Evolutionary conservation across 345 rosid species (phyloP).

Genomic region (Angophora floribunda): DNA sequence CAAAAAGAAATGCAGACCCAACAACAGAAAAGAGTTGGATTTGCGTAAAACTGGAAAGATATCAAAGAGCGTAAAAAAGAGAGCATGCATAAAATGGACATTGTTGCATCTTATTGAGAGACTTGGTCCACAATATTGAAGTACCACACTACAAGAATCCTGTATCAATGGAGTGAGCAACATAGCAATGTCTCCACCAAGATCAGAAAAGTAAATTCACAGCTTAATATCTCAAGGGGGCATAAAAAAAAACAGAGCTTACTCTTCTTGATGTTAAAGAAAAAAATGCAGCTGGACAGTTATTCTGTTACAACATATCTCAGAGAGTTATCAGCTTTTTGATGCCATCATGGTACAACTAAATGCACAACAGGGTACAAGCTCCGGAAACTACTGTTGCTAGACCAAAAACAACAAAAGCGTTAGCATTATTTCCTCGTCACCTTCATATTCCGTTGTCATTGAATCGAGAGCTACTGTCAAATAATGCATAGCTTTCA

Average conservation of each 20-base stretch:
- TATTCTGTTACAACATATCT: background rate
- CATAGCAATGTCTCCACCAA: background rate
- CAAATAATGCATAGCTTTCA: background rate
- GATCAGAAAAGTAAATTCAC: background rate
- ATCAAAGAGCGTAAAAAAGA: background rate
- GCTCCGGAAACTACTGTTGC: background rate
- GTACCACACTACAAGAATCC: background rate
- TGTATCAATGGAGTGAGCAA: background rate
- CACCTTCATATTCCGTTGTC: background rate
- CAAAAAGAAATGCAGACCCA: background rate
- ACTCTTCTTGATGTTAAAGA: background rate
- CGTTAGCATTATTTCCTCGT: background rate
- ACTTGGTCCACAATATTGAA: background rate
- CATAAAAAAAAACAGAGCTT: background rate
- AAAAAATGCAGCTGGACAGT: background rate
- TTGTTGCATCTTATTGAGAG: background rate
- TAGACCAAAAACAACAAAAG: background rate
- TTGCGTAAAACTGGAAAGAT: background rate
- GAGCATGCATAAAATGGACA: background rate
- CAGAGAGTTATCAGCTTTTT: background rate
- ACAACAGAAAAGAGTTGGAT: background rate
- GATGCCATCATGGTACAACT: background rate
- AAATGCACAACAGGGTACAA: background rate
- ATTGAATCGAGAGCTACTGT: background rate
- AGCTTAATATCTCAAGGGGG: background rate